Evolutionary conservation across 2,329 filamentous ascomycete species (phyloP).

Genomic region (Dendrostoma leiphaemia): DNA sequence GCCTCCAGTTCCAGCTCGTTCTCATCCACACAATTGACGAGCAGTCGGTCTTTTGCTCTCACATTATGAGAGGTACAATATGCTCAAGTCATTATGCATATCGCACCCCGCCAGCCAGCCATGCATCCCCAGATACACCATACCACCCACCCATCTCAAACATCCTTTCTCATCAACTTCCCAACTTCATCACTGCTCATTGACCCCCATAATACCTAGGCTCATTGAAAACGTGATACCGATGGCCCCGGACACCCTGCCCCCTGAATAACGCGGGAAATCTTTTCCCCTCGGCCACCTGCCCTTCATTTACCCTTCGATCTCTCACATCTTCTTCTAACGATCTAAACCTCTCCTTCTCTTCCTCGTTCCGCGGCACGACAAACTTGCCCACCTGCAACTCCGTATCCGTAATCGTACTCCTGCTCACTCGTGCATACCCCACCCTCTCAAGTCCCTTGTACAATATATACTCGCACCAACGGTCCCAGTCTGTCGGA

Average conservation of each 20-base stretch:
- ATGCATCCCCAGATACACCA: not conserved
- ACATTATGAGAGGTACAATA: not conserved
- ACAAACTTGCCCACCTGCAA: slow-evolving; percentile 95
- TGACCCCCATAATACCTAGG: slow-evolving; percentile 63
- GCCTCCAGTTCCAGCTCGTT: too few relatives aligned
- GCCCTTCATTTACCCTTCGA: slow-evolving; percentile 61
- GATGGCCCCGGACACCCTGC: slow-evolving; percentile 81
- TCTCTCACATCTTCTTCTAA: slow-evolving; percentile 54
- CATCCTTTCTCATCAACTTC: not conserved
- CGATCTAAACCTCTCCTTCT: slow-evolving; percentile 35
- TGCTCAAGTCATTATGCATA: not conserved
- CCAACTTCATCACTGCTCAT: slow-evolving; percentile 9
- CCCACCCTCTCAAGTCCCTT: slow-evolving; percentile 82
- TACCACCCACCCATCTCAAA: not conserved
- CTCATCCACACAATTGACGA: too few relatives aligned
- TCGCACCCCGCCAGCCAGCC: not conserved
- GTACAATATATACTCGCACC: slow-evolving; percentile 99
- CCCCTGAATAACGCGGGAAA: slow-evolving; percentile 87
- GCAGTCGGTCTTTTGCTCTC: too few relatives aligned
- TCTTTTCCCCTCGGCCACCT: slow-evolving; percentile 73
- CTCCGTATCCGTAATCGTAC: slow-evolving; percentile 95
- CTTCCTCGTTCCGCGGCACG: slow-evolving; percentile 67
- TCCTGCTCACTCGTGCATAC: slow-evolving; percentile 84
- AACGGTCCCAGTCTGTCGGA: slow-evolving; percentile 87
- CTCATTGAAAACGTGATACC: slow-evolving; percentile 94